These are phyloP conservation scores for Paramecium sexaurelia DNA, from an alignment of 73 alveolate species.

Conservation along the genomic window DNA sequence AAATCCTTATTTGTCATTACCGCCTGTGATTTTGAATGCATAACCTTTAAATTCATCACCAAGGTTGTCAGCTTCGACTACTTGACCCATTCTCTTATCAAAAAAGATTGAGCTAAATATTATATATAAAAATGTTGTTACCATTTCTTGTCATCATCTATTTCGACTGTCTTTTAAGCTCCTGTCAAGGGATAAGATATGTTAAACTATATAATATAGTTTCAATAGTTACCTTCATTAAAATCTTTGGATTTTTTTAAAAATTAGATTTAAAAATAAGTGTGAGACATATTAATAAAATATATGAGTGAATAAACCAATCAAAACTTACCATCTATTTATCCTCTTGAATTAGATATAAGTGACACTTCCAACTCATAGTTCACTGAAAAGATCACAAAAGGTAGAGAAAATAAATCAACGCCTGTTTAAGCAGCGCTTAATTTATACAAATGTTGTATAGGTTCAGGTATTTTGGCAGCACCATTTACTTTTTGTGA, in stretches of 20 bases:
- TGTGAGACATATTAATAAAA: not conserved
- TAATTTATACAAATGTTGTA: not conserved
- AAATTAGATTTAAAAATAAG: slow-evolving; percentile 14
- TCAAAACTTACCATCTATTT: not conserved
- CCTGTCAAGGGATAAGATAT: slow-evolving; percentile 92
- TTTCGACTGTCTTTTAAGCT: slow-evolving; percentile 87
- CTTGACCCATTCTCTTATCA: slow-evolving; percentile 90
- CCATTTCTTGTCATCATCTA: slow-evolving; percentile 92
- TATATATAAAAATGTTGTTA: slow-evolving; percentile 51
- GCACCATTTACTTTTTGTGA: not conserved
- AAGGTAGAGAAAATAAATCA: not conserved
- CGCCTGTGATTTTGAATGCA: slow-evolving; percentile 91
- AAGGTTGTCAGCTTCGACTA: slow-evolving; percentile 83
- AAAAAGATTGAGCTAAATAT: slow-evolving; percentile 71
- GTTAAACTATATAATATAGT: slow-evolving; percentile 76
- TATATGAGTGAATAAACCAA: not conserved
- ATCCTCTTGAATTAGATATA: not conserved
- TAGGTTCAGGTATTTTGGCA: not conserved
- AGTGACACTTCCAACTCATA: not conserved
- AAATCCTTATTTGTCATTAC: slow-evolving; percentile 94
- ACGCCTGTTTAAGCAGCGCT: not conserved
- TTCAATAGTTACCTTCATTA: slow-evolving; percentile 46
- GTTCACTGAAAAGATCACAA: not conserved
- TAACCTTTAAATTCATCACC: slow-evolving; percentile 92
- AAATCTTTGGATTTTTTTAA: slow-evolving; percentile 31